phyloP scores from a whole-genome alignment of 371 early-diverging fungal species.

The Umbelopsis sp. region DNA sequence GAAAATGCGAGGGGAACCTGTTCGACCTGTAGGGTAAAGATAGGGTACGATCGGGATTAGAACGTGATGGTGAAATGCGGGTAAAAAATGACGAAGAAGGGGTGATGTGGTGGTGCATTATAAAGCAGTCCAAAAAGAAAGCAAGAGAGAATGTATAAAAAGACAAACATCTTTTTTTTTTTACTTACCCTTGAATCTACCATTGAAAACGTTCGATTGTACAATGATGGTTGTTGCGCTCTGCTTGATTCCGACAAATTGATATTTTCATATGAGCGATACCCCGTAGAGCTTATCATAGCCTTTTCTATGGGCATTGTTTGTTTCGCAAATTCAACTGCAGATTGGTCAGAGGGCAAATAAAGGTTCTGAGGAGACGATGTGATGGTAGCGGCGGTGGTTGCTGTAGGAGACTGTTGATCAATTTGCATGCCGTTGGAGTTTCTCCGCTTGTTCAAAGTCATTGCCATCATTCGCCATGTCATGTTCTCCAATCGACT shows the following conservation, averaged over 20 bases:
- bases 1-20: background rate
- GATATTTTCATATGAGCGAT: constrained; percentile 6
- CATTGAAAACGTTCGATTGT: background rate
- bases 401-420: background rate
- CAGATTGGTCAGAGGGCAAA: constrained; percentile 8
- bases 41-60: constrained; percentile 20
- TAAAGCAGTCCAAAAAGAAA: background rate
- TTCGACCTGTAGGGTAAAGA: constrained; percentile 2
- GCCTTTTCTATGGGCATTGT: constrained; percentile 8
- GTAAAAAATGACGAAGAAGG: constrained; percentile 18
- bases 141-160: background rate
- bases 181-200: background rate
- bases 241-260: background rate
- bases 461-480: constrained; percentile 68
- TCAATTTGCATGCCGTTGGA: constrained; percentile 4
- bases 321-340: constrained; percentile 6
- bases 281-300: background rate
- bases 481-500: constrained; percentile 62
- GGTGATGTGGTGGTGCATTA: background rate
- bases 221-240: background rate
- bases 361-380: constrained; percentile 13
- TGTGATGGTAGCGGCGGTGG: constrained; percentile 1
- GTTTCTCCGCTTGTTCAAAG: constrained; percentile 32
- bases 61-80: constrained; percentile 18
- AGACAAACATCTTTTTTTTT: background rate